These are phyloP conservation scores for Pyrenochaeta sp. DNA, from an alignment of 2,329 filamentous ascomycete species.

Conservation along the genomic window DNA sequence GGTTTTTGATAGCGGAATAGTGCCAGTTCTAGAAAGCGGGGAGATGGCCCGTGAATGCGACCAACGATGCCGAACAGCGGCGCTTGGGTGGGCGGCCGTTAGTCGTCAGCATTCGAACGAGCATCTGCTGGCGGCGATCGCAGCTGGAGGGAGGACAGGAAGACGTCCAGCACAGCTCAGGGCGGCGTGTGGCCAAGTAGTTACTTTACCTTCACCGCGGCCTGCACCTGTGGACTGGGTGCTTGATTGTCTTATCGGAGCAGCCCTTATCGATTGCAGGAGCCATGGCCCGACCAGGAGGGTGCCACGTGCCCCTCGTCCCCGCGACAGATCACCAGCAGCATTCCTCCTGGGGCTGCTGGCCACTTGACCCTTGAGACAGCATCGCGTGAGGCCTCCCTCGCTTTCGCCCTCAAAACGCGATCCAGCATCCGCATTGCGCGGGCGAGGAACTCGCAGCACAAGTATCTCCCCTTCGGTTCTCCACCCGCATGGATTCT, in stretches of 20 bases:
- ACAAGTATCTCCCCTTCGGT: conserved; percentile 11
- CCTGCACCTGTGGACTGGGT: neutral
- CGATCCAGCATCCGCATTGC: neutral
- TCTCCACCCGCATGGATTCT: conserved; percentile 13
- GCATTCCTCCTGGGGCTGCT: conserved; percentile 8
- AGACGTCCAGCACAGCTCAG: conserved; percentile 2
- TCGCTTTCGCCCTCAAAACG: neutral
- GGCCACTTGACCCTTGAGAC: conserved; percentile 23
- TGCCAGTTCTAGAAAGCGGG: conserved; percentile 29
- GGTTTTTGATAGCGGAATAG: conserved; percentile 28
- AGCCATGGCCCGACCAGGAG: neutral
- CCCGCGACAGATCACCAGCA: conserved; percentile 21
- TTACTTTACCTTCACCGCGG: neutral
- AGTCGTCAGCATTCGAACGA: conserved; percentile 8
- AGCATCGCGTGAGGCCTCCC: conserved; percentile 24
- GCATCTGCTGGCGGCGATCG: too few relatives aligned
- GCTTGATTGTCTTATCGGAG: conserved; percentile 1
- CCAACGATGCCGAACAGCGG: conserved; percentile 5
- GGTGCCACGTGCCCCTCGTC: conserved; percentile 24
- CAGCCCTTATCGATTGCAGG: neutral
- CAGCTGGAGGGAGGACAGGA: conserved; percentile 3
- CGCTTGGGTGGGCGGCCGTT: conserved; percentile 3
- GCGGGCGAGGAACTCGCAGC: neutral
- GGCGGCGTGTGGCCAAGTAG: neutral
- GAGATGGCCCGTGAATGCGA: conserved; percentile 25